phyloP scores from a whole-genome alignment of 2,329 filamentous ascomycete species.

The Neurospora crassa region DNA sequence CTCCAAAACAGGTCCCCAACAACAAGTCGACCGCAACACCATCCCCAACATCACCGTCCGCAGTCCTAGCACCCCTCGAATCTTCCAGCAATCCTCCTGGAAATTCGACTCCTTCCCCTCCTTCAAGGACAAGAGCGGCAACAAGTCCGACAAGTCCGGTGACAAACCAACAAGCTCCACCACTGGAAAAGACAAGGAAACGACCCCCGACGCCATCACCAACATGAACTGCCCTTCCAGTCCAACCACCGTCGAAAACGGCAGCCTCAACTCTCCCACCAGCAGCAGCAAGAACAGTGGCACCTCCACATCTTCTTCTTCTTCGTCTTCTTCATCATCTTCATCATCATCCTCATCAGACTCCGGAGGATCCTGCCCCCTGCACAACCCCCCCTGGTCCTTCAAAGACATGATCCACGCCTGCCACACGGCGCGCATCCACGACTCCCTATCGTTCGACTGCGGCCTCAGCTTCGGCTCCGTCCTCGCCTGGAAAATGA shows the following conservation, averaged over 20 bases:
- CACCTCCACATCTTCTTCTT: background rate
- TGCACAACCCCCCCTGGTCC: slow-evolving; percentile 9
- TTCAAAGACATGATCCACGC: slow-evolving; percentile 48
- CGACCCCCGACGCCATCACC: background rate
- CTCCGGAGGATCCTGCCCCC: background rate
- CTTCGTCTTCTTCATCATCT: slow-evolving; percentile 8
- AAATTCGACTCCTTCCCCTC: slow-evolving; percentile 1
- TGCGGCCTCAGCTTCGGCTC: slow-evolving; percentile 45
- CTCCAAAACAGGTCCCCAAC: background rate
- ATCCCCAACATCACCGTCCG: slow-evolving; percentile 19
- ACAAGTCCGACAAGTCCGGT: background rate
- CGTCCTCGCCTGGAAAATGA: slow-evolving; percentile 62
- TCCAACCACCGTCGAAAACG: background rate
- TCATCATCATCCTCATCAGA: slow-evolving; percentile 7
- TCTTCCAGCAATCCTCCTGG: slow-evolving; percentile 10
- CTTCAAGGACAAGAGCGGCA: background rate
- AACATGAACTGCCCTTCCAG: background rate
- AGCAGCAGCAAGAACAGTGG: background rate
- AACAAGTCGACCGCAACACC: background rate
- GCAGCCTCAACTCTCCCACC: background rate
- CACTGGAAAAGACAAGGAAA: background rate
- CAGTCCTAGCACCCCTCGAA: slow-evolving; percentile 14
- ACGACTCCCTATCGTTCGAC: slow-evolving; percentile 61
- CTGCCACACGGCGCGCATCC: slow-evolving; percentile 47
- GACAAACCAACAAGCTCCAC: background rate